Conservation (phyloP, 1,284 basidiomycete genomes). For the Melampsora larici-populina region DNA sequence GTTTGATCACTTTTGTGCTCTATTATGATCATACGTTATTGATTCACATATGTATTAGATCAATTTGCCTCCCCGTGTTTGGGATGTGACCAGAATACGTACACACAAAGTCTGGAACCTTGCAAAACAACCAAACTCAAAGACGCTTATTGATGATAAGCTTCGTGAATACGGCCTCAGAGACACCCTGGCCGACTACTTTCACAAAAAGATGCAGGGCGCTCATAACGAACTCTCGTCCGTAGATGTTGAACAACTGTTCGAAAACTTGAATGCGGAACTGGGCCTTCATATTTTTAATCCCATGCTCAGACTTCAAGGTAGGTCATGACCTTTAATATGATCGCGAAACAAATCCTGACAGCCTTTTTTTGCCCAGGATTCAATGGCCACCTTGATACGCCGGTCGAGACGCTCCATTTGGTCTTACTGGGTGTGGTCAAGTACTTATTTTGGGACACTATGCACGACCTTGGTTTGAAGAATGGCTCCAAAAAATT, state of each 20-base stretch:
- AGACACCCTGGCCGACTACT: no score
- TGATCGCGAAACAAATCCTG: no score
- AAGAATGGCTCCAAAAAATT: slow-evolving; percentile 36
- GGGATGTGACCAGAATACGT: no score
- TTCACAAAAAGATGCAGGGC: no score
- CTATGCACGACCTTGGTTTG: slow-evolving; percentile 47
- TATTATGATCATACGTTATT: neutral
- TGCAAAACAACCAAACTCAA: no score
- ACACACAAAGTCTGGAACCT: no score
- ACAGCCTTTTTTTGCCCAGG: slow-evolving; percentile 44
- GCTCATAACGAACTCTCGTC: neutral
- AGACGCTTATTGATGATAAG: no score
- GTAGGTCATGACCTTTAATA: neutral
- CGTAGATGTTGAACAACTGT: neutral
- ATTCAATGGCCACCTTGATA: slow-evolving; percentile 53
- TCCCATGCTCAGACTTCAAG: neutral
- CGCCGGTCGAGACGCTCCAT: slow-evolving; percentile 55
- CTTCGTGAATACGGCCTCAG: no score
- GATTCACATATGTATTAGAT: neutral
- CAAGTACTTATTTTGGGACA: slow-evolving; percentile 56
- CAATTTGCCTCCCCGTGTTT: no score
- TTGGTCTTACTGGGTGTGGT: slow-evolving; percentile 54
- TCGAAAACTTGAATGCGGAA: neutral
- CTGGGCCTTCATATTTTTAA: neutral
- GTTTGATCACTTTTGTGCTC: neutral